A percentile compares a stretch with the other conserved stretches of the same genome.
These are phyloP conservation scores for Prinsepia uniflora DNA, from an alignment of 306 rosid species.

Conservation along the genomic window DNA sequence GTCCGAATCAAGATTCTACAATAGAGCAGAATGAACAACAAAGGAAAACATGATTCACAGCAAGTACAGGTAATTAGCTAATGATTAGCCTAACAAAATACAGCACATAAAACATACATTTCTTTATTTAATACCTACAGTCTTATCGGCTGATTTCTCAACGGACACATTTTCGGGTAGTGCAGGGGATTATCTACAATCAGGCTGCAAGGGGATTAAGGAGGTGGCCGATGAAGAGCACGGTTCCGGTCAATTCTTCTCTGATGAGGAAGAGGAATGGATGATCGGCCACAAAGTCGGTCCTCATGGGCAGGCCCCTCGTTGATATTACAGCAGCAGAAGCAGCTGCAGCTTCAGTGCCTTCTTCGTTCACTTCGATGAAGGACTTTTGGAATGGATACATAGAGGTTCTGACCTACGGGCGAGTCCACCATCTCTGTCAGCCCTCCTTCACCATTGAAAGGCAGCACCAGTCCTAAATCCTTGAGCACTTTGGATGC, in stretches of 20 bases:
- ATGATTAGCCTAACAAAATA: background rate
- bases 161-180: background rate
- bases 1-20: background rate
- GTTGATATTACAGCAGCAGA: constrained; percentile 22
- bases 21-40: background rate
- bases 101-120: constrained; percentile 3
- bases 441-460: constrained; percentile 47
- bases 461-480: constrained; percentile 65
- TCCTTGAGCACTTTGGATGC: constrained; percentile 44
- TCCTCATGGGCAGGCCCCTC: background rate
- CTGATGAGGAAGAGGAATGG: constrained; percentile 68
- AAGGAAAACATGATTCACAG: background rate
- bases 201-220: constrained; percentile 54
- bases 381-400: constrained; percentile 66
- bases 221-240: constrained; percentile 70
- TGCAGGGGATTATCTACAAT: background rate
- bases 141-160: background rate
- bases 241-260: constrained; percentile 61
- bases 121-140: background rate
- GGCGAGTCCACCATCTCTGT: constrained; percentile 69
- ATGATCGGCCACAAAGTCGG: constrained; percentile 77
- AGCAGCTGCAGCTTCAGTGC: constrained; percentile 82
- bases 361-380: constrained; percentile 83
- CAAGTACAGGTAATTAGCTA: background rate
- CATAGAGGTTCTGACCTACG: constrained; percentile 34